Percentiles rank a stretch among this genome's conserved stretches.
Evolutionary conservation across 306 rosid genomes (phyloP).

Genomic region (Fragaria vesca): DNA sequence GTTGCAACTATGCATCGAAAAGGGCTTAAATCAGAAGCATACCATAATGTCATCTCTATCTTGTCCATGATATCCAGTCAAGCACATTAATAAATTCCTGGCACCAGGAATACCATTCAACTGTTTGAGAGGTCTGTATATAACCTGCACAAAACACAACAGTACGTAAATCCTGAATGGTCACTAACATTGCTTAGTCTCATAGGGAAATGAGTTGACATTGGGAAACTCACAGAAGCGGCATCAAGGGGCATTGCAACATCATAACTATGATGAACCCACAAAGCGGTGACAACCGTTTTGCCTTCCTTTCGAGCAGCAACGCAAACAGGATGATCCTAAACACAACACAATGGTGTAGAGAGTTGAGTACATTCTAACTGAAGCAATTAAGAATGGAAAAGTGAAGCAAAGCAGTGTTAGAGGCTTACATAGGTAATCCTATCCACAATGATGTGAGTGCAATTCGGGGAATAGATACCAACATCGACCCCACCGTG

Average conservation of each 20-base stretch:
- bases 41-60: constrained; percentile 6
- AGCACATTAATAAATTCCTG: constrained; percentile 55
- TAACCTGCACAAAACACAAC: constrained; percentile 45
- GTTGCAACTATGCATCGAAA: neutral
- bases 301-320: constrained; percentile 75
- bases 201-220: neutral
- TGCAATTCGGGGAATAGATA: constrained; percentile 51
- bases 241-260: constrained; percentile 59
- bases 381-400: neutral
- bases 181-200: neutral
- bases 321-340: constrained; percentile 81
- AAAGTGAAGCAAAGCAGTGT: neutral
- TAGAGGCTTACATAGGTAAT: constrained; percentile 43
- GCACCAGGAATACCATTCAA: constrained; percentile 80
- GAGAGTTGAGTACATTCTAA: neutral
- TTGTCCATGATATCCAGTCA: constrained; percentile 56
- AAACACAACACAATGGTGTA: neutral
- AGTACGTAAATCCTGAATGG: neutral
- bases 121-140: constrained; percentile 74
- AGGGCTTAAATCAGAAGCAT: neutral
- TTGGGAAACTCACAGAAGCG: constrained; percentile 51
- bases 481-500: constrained; percentile 79
- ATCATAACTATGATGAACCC: constrained; percentile 88
- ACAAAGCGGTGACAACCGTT: constrained; percentile 65
- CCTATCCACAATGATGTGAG: constrained; percentile 75